Base-by-base conservation (phyloP, 2,329 filamentous ascomycete genomes). In the Aspergillus ustus region DNA sequence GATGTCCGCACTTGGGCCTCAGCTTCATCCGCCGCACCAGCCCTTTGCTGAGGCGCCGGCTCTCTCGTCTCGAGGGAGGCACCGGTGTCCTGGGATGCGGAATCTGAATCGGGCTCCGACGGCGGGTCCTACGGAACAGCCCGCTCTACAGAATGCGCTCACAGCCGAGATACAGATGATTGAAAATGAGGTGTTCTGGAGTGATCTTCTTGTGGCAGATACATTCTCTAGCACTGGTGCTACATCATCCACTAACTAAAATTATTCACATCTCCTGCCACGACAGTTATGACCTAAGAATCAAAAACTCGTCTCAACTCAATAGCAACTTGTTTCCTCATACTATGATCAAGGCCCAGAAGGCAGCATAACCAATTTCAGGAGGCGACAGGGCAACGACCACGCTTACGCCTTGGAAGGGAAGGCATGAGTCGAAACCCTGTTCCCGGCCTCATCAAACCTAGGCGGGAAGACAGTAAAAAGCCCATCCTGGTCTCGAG, bases 401-500 rank as follows among this genome's bases (percentile, higher is more conserved):
- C 6, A 5, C 6, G 25, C 25, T 25, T 25, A 40, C 34, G 34
- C 34, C 34, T 40, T 40, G 34, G 15, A 40, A 49, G 56, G 60
- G 53, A 69, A 70, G 17, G 67, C 61, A 66, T 67, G 69, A 2
- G 67, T 69, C 48, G 69, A 69, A 19, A 76, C 59, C 53, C 74
- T 73, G 15, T 73, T 72, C 52, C 75, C 75, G 15, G 49, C 51
- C 11, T 61, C 61, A 61, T 71, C 69, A 58, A 68, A 75, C 52
- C 73, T 59, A 60, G 69, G 70, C 5, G 76, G 66, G 17, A 77
- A 4, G 56, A 68, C 59, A 67, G 51, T 29, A 55, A 64, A 70
- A 31, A 69, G 59, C 19, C 75, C 77, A 29, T 78, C 64, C 2
- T 67, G 52, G 57, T 77, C 74, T 8, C 77, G 65, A 1, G 77